Evolutionary conservation across 345 rosid species (phyloP).

Genomic region (Streptanthus diversifolius): DNA sequence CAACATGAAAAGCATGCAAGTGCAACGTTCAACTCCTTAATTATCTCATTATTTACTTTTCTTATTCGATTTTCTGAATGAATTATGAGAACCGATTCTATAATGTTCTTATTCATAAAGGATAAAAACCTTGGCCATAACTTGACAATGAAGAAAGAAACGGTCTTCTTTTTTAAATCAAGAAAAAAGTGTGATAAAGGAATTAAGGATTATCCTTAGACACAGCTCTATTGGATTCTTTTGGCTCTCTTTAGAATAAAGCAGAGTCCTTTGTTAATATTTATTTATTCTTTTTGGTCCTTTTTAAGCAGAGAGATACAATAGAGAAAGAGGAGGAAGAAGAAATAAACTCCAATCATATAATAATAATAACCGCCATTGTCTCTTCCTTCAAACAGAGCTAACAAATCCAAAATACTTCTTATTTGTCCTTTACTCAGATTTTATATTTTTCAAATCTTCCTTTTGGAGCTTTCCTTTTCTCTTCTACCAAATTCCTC

Average conservation of each 20-base stretch:
- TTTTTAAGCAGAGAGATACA: not conserved
- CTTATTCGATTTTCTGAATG: not conserved
- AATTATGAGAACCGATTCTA: constrained; percentile 30
- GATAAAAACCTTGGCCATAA: constrained; percentile 18
- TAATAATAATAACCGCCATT: constrained; percentile 18
- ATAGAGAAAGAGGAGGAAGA: constrained; percentile 22
- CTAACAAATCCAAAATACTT: constrained; percentile 23
- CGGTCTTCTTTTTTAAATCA: constrained; percentile 22
- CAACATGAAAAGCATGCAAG: constrained; percentile 31
- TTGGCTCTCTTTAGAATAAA: constrained; percentile 36
- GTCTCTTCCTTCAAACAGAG: constrained; percentile 27
- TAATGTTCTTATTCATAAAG: constrained; percentile 19
- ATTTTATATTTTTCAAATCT: not conserved
- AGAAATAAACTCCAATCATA: constrained; percentile 25
- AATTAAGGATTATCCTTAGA: constrained; percentile 12
- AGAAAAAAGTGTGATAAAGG: not conserved
- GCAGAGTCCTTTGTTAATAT: constrained; percentile 32
- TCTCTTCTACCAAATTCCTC: constrained; percentile 19
- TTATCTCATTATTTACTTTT: not conserved
- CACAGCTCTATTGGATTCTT: constrained; percentile 23
- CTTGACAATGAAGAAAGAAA: constrained; percentile 35
- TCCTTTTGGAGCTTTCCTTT: constrained; percentile 15
- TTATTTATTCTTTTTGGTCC: constrained; percentile 19
- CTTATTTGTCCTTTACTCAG: constrained; percentile 23
- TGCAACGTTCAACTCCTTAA: constrained; percentile 33